Evolutionary conservation across 164 flowering plant species (phyloP).

Genomic region (Euptelea pleiosperma): DNA sequence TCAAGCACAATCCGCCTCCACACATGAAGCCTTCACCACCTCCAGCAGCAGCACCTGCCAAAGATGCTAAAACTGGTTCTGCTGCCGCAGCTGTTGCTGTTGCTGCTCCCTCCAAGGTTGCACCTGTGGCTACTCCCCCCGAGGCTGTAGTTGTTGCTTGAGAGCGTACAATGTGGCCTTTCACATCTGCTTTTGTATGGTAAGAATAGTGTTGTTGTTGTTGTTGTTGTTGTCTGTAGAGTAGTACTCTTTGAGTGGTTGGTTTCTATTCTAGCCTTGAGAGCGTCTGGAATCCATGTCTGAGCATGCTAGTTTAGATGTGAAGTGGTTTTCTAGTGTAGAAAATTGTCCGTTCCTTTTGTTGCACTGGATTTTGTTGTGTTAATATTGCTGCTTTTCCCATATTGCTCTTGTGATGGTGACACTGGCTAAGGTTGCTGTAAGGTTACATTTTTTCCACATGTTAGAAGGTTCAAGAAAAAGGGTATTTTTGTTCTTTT

Average conservation of each 20-base stretch:
- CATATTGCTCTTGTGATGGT: neutral
- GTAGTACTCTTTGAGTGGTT: too few species aligned
- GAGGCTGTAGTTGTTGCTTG: conserved; percentile 22
- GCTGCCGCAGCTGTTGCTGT: conserved; percentile 11
- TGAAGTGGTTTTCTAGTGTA: conserved; percentile 1
- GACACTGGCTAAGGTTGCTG: neutral
- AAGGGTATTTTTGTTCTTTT: too few species aligned
- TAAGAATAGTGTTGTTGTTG: too few species aligned
- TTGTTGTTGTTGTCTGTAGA: too few species aligned
- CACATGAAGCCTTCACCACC: conserved; percentile 56
- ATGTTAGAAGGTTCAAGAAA: too few species aligned
- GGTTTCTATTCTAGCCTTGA: too few species aligned
- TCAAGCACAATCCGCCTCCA: conserved; percentile 62
- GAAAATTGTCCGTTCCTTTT: neutral
- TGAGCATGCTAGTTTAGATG: conserved; percentile 2
- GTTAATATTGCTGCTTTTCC: neutral
- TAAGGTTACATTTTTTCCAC: neutral
- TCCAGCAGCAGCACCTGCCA: conserved; percentile 28
- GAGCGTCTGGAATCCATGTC: too few species aligned
- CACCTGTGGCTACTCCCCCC: conserved; percentile 8
- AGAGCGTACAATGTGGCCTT: neutral
- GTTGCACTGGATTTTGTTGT: conserved; percentile 3
- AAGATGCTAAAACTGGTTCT: conserved; percentile 22
- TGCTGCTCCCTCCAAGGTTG: conserved; percentile 16
- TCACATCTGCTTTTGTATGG: conserved; percentile 1